Evolutionary conservation across 176 grass and related monocot species (phyloP).

Genomic region (Carex pumila): DNA sequence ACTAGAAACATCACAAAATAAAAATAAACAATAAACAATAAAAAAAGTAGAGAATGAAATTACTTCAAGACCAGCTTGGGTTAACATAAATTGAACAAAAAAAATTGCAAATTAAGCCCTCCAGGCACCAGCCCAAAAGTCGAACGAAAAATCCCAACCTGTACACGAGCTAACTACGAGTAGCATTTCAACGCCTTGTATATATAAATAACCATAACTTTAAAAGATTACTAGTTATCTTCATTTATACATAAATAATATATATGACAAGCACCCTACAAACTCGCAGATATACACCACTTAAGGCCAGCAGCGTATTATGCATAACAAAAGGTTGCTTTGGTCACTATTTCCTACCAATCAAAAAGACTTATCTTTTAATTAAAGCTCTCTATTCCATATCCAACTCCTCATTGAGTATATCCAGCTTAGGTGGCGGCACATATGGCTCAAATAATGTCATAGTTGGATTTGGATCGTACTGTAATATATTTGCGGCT

Average conservation of each 20-base stretch:
- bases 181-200: neutral
- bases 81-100: neutral
- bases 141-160: neutral
- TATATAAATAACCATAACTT: neutral
- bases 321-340: neutral
- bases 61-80: neutral
- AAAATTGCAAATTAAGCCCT: neutral
- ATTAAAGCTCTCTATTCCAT: conserved; percentile 9
- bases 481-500: conserved; percentile 80
- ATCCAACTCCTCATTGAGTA: conserved; percentile 5
- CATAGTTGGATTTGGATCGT: conserved; percentile 46
- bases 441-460: conserved; percentile 66
- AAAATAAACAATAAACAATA: neutral
- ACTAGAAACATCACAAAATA: neutral
- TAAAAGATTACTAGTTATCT: neutral
- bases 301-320: neutral
- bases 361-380: neutral
- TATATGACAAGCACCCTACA: neutral
- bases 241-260: conserved; percentile 5
- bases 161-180: neutral
- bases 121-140: neutral
- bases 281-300: neutral
- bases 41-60: neutral
- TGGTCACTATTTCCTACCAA: neutral
- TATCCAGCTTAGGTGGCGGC: conserved; percentile 17